Evolutionary conservation across 129 eudicot genomes (phyloP), one percentile per base, ranked within the genome.

Genomic region (Helianthus tuberosus): DNA sequence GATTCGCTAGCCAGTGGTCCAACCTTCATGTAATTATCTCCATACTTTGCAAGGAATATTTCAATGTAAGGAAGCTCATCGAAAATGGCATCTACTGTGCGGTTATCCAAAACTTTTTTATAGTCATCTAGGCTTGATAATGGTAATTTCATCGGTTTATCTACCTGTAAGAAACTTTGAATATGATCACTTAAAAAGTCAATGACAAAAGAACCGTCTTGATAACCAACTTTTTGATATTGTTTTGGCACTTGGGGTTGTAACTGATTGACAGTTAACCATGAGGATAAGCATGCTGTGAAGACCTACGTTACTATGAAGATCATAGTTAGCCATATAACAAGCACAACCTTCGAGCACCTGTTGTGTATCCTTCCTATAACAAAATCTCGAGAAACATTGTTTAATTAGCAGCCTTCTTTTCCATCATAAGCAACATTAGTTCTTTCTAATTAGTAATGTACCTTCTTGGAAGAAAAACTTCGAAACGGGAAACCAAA

Each of bases 401-500:
- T 39, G 5, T n/a, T 1, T 15, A 52, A 15, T 15, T 6, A 52
- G 46, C 7, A 39, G 46, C 8, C 46, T 39, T 39, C 8, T 5
- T 39, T 39, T 5, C 8, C 46, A 39, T 51, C 23, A 66, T 27
- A 27, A 27, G 62, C 6, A 17, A 3, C 8, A 11, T 58, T 25
- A 58, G 3, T 8, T 50, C 38, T 3, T 4, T 6, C 8, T 8
- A 5, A 1, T 8, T n/a, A 32, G 12, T 39, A 12, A 39, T 39
- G 27, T 73, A 75, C 79, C 64, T 64, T 75, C 79, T 0, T 51
- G 71, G 53, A 64, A 64, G 64, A 64, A 64, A 51, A 64, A 35
- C 14, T 14, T 52, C n/a, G 64, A 64, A 63, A 74, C 20, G 36
- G 79, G 79, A 74, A 51, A 75, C 79, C 79, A 75, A 3, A 64